Evolutionary conservation across 2,329 filamentous ascomycete genomes (phyloP), one percentile per base, ranked within the genome.

Genomic region (Aspergillus viridinutans): DNA sequence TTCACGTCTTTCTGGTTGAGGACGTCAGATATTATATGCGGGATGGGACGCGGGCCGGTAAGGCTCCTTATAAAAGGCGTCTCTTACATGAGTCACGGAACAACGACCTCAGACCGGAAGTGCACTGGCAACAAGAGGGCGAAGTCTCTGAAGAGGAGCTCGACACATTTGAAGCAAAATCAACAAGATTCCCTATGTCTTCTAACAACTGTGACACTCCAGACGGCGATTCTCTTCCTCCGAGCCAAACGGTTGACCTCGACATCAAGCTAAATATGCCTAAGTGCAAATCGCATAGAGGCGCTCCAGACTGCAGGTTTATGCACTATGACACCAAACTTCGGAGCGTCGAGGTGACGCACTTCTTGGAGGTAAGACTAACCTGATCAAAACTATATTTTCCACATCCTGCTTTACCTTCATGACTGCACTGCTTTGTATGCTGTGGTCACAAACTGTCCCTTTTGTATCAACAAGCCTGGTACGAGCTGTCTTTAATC

Each of bases 241-340:
- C 14, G 0, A 2, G 5, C 1, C 2, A 38, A 17, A 38, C 32
- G 14, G 3, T 38, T 17, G 14, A 17, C 32, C 17, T 61, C 26
- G 49, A 60, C 17, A 25, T 61, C 29, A 48, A 55, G n/a, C 49
- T 61, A 25, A 45, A 38, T 8, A 28, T 61, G 17, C 59, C 59
- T n/a, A 40, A 47, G n/a, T 58, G 57, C 42, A 55, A 54, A 43
- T 47, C 51, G 5, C 58, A 61, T 35, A 49, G 47, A 25, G 43
- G 53, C 2, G 8, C 35, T 23, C 43, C 53, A 32, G 53, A 52
- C 9, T 56, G 49, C 43, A 52, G 52, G 14, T 45, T 28, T 45
- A 60, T 61, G 59, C 59, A 61, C 48, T 60, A 54, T 50, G 58
- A 58, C 45, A 58, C 58, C 20, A 48, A 54, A 38, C 58, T 60